phyloP scores from a whole-genome alignment of 768 basidiomycete species.

The Russula virescens region DNA sequence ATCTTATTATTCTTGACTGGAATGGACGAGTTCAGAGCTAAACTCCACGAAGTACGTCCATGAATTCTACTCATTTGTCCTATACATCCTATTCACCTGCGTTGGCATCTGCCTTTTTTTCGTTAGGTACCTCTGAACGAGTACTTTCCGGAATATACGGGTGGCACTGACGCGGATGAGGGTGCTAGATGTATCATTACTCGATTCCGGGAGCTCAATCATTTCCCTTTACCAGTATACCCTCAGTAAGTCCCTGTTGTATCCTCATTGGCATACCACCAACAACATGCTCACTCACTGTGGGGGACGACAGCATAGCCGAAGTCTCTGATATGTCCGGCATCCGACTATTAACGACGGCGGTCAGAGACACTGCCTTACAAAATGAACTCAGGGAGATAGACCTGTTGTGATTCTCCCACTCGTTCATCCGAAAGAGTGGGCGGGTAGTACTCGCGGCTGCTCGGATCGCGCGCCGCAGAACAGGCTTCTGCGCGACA shows the following conservation, averaged over 20 bases:
- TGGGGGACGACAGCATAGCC: not conserved
- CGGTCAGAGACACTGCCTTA: not conserved
- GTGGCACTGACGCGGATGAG: conserved; percentile 40
- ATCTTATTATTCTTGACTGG: conserved; percentile 42
- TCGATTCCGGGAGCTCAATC: conserved; percentile 42
- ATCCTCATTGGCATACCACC: not conserved
- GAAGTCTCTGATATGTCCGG: not conserved
- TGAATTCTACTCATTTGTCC: not conserved
- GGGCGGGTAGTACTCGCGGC: no score
- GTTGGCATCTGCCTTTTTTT: not conserved
- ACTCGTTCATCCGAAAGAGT: no score
- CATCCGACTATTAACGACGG: not conserved
- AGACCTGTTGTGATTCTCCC: not conserved
- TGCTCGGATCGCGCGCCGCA: no score
- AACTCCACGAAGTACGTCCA: conserved; percentile 36
- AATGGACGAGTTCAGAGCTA: conserved; percentile 46
- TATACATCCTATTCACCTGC: not conserved
- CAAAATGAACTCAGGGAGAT: not conserved
- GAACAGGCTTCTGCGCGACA: no score
- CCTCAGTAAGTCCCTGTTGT: conserved; percentile 45
- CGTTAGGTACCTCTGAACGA: conserved; percentile 27
- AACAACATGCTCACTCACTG: not conserved
- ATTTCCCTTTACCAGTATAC: conserved; percentile 40
- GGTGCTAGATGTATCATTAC: conserved; percentile 44
- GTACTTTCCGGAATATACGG: conserved; percentile 41